phyloP scores from a whole-genome alignment of 148 eudicot species.

The Rhododendron vialii region DNA sequence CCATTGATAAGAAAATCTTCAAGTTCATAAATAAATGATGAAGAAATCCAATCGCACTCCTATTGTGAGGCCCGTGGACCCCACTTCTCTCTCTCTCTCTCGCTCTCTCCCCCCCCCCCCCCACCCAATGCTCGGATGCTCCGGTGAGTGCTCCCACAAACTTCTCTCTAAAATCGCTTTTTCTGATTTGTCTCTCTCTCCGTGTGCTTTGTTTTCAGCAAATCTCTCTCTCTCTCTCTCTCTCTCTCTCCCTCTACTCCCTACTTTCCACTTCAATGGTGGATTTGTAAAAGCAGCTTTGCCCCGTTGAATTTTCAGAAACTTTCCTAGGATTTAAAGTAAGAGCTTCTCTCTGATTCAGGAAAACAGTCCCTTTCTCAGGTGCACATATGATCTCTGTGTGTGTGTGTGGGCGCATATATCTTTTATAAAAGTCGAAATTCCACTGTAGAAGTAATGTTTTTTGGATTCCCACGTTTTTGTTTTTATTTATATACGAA shows the following conservation, averaged over 20 bases:
- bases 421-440: neutral
- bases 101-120: too few species aligned
- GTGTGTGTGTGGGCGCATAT: neutral
- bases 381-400: neutral
- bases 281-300: neutral
- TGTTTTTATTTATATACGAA: neutral
- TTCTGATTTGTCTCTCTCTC: neutral
- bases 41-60: too few species aligned
- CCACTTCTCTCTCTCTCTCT: too few species aligned
- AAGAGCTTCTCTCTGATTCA: slow-evolving; percentile 2
- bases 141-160: too few species aligned
- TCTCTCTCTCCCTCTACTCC: neutral
- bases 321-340: neutral
- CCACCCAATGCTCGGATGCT: too few species aligned
- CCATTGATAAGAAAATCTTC: too few species aligned
- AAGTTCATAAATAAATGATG: too few species aligned
- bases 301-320: slow-evolving; percentile 5
- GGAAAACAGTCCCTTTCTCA: slow-evolving; percentile 5
- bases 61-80: too few species aligned
- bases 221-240: slow-evolving; percentile 8
- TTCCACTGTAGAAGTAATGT: neutral
- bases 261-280: neutral
- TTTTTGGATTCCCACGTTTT: neutral
- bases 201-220: neutral
- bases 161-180: neutral